These are phyloP conservation scores for Pisolithus orientalis DNA, from an alignment of 768 basidiomycete species.

Conservation along the genomic window DNA sequence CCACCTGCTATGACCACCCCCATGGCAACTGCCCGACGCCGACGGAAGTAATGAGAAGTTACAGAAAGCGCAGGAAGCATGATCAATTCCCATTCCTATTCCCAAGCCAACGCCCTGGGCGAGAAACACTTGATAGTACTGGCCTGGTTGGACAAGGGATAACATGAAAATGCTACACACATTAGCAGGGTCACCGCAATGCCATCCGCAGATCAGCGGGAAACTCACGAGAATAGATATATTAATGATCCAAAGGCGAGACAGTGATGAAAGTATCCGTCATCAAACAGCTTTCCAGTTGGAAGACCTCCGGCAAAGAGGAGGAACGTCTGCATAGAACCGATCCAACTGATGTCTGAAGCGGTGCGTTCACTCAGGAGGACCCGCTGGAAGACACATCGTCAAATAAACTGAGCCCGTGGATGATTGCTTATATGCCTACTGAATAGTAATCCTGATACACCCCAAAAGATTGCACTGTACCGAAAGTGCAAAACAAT, in stretches of 20 bases:
- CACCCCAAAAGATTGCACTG: conserved; percentile 42
- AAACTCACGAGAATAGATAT: conserved; percentile 38
- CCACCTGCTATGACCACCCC: conserved; percentile 48
- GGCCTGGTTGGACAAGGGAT: conserved; percentile 39
- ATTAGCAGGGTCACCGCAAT: too few relatives aligned
- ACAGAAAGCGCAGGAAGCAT: conserved; percentile 48
- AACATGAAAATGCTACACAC: conserved; percentile 44
- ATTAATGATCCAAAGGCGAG: conserved; percentile 32
- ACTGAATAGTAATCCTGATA: conserved; percentile 50
- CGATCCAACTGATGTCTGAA: conserved; percentile 45
- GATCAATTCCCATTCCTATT: conserved; percentile 49
- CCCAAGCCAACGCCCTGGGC: conserved; percentile 54
- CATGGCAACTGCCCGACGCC: conserved; percentile 35
- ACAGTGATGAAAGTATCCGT: conserved; percentile 43
- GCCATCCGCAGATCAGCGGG: neutral
- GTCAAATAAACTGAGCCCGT: neutral
- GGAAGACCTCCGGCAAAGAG: conserved; percentile 40
- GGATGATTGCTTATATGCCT: neutral
- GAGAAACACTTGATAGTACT: conserved; percentile 50
- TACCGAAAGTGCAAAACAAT: conserved; percentile 44
- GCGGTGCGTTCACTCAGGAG: conserved; percentile 34
- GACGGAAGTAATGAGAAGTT: conserved; percentile 47
- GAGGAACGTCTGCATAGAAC: conserved; percentile 44
- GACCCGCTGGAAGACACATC: conserved; percentile 22
- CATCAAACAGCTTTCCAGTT: conserved; percentile 41